These are phyloP conservation scores for Neckera pumila DNA, from an alignment of 225 moss, liverwort and hornwort genomes.

Conservation along the genomic window DNA sequence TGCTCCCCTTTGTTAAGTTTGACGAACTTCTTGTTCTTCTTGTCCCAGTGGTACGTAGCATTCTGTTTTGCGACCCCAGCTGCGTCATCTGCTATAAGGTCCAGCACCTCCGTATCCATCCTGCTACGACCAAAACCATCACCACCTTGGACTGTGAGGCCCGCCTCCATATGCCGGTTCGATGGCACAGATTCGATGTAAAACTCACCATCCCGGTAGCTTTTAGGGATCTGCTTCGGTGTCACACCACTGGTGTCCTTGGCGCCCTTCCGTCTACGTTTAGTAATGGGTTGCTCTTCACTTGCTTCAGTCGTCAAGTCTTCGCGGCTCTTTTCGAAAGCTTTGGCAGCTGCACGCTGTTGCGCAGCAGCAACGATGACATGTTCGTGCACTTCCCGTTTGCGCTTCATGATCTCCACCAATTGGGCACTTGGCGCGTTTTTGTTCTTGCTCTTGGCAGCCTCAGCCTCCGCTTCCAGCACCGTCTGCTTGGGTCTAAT, in stretches of 20 bases:
- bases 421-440: conserved; percentile 52
- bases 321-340: conserved; percentile 44
- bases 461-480: conserved; percentile 76
- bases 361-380: conserved; percentile 68
- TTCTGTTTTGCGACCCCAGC: conserved; percentile 86
- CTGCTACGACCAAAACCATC: conserved; percentile 69
- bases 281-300: conserved; percentile 26
- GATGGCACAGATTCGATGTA: conserved; percentile 75
- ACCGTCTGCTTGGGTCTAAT: conserved; percentile 91
- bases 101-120: conserved; percentile 93
- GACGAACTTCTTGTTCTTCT: conserved; percentile 89
- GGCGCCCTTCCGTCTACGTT: conserved; percentile 36
- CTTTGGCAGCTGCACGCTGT: conserved; percentile 69
- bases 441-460: conserved; percentile 67
- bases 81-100: conserved; percentile 93
- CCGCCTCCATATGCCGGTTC: conserved; percentile 82
- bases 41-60: conserved; percentile 90
- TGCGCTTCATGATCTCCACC: conserved; percentile 90
- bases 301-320: neutral
- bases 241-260: conserved; percentile 18
- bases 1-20: conserved; percentile 90
- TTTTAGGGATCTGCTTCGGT: conserved; percentile 36
- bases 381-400: conserved; percentile 83
- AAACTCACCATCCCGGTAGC: conserved; percentile 82
- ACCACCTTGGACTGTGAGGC: conserved; percentile 68